These are phyloP conservation scores for Dendrothele bispora DNA, from an alignment of 768 basidiomycete species.

Conservation along the genomic window DNA sequence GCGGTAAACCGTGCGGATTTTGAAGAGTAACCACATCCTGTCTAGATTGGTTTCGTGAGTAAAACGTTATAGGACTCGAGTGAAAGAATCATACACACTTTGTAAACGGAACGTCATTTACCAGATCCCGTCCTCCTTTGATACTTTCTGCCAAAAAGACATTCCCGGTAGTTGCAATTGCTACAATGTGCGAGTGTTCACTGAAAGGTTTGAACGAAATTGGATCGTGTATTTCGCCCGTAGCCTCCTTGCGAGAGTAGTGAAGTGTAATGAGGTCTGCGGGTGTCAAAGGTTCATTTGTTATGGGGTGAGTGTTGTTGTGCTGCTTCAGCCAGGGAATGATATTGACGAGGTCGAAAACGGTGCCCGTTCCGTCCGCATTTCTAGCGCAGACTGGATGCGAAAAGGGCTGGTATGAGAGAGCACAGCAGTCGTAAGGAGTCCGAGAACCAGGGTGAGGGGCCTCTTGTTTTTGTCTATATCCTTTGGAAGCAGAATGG, in stretches of 20 bases:
- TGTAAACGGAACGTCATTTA: conserved; percentile 82
- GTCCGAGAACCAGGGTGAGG: conserved; percentile 64
- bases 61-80: conserved; percentile 5
- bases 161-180: conserved; percentile 87
- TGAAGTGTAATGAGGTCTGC: conserved; percentile 77
- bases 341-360: conserved; percentile 82
- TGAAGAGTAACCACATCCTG: conserved; percentile 93
- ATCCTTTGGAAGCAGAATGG: conserved; percentile 11
- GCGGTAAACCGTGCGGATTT: conserved; percentile 80
- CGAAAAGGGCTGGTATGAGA: conserved; percentile 86
- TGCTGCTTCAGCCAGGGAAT: conserved; percentile 58
- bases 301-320: conserved; percentile 76
- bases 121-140: conserved; percentile 82
- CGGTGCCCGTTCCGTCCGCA: conserved; percentile 72
- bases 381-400: conserved; percentile 90
- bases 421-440: conserved; percentile 89
- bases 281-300: conserved; percentile 68
- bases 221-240: conserved; percentile 91
- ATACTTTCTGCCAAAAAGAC: conserved; percentile 92
- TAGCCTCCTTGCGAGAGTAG: conserved; percentile 78
- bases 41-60: no score
- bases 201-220: conserved; percentile 98
- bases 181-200: conserved; percentile 93
- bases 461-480: conserved; percentile 53
- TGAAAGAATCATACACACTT: conserved; percentile 46